phyloP scores from a whole-genome alignment of 1,139 yeast genomes.

The Yamadazyma atmosphaerica region DNA sequence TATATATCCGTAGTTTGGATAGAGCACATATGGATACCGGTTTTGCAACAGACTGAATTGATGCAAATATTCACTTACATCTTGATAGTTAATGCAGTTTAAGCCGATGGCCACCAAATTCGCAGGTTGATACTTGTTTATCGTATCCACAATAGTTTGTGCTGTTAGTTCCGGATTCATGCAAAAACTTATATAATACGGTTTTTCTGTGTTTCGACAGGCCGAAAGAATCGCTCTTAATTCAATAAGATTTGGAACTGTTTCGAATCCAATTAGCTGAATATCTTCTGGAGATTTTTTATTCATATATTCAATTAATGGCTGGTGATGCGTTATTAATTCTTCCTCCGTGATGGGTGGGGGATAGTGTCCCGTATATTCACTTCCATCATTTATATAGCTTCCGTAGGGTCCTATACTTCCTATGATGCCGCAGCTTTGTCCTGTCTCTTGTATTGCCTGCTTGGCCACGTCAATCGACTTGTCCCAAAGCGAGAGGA shows the following conservation, averaged over 20 bases:
- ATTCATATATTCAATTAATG: conserved; percentile 42
- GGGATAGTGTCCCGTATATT: conserved; percentile 63
- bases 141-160: conserved; percentile 17
- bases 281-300: conserved; percentile 37
- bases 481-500: conserved; percentile 27
- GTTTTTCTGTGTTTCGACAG: conserved; percentile 18
- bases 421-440: conserved; percentile 26
- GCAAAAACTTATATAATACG: conserved; percentile 32
- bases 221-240: conserved; percentile 30
- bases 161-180: conserved; percentile 22
- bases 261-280: conserved; percentile 62
- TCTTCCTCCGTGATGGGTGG: conserved; percentile 25
- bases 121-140: conserved; percentile 5
- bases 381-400: conserved; percentile 61
- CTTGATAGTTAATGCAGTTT: conserved; percentile 37
- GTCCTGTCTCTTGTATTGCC: conserved; percentile 22
- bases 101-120: conserved; percentile 37
- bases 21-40: conserved; percentile 26
- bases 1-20: conserved; percentile 43
- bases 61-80: conserved; percentile 18
- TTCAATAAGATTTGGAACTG: conserved; percentile 60
- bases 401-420: conserved; percentile 79
- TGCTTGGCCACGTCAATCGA: conserved; percentile 30
- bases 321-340: conserved; percentile 48
- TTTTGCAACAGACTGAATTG: conserved; percentile 4